These are phyloP conservation scores for Shiraia sp. DNA, from an alignment of 2,329 filamentous ascomycete genomes.

Conservation along the genomic window DNA sequence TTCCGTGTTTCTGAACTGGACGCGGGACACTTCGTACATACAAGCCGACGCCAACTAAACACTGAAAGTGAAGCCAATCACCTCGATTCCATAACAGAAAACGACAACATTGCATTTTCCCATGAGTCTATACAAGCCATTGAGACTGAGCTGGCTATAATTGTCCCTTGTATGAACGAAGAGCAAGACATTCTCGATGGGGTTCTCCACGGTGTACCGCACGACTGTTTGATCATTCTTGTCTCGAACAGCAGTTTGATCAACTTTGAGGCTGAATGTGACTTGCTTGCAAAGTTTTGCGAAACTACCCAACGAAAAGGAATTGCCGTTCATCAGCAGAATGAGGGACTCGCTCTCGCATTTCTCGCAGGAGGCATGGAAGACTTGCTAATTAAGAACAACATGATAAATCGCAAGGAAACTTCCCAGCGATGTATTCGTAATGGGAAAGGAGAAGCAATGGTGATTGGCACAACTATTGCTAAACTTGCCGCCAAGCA, in stretches of 20 bases:
- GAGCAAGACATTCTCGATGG: conserved; percentile 12
- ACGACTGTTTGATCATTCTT: conserved; percentile 14
- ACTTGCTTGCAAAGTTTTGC: conserved; percentile 8
- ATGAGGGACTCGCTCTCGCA: conserved; percentile 11
- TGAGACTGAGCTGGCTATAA: conserved; percentile 14
- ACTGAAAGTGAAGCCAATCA: background rate
- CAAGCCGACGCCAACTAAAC: background rate
- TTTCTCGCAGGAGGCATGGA: conserved; percentile 9
- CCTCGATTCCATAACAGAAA: background rate
- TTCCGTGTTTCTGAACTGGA: conserved; percentile 16
- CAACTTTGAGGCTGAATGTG: conserved; percentile 10
- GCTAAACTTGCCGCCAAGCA: conserved; percentile 10
- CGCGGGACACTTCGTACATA: conserved; percentile 1
- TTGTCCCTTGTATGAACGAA: conserved; percentile 21
- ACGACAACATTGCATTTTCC: conserved; percentile 4
- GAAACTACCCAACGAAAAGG: conserved; percentile 3
- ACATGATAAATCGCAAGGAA: background rate
- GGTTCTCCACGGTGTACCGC: conserved; percentile 18
- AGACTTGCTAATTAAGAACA: conserved; percentile 1
- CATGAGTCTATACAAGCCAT: conserved; percentile 5
- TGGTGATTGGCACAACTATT: conserved; percentile 14
- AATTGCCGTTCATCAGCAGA: conserved; percentile 11
- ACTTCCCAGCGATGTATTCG: conserved; percentile 3
- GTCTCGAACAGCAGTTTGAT: conserved; percentile 15
- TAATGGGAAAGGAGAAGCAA: conserved; percentile 21